Evolutionary conservation across 352 stramenopile genomes (phyloP).

Genomic region (Achlya hypogyna): DNA sequence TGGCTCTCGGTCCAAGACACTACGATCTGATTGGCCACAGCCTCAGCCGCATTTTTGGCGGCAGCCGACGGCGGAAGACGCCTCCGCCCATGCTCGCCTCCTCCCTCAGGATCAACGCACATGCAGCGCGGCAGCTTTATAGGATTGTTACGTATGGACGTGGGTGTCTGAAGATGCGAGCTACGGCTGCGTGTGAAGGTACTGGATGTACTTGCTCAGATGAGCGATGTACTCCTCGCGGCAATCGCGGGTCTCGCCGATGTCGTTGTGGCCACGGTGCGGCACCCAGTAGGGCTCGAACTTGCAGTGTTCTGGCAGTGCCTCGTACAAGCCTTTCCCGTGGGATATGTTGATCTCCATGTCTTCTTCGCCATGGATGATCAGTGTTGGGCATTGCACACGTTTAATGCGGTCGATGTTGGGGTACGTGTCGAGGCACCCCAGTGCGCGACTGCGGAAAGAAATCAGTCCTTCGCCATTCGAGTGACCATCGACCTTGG

Average conservation of each 20-base stretch:
- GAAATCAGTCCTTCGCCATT: neutral
- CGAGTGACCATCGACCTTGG: neutral
- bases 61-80: too few species aligned
- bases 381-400: slow-evolving; percentile 18
- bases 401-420: slow-evolving; percentile 23
- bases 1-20: too few species aligned
- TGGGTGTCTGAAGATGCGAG: neutral
- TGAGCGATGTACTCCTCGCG: slow-evolving; percentile 17
- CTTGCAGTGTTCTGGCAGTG: slow-evolving; percentile 6
- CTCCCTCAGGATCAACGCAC: too few species aligned
- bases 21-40: too few species aligned
- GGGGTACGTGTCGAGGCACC: slow-evolving; percentile 25
- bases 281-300: slow-evolving; percentile 21
- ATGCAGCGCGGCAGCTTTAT: too few species aligned
- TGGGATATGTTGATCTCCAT: slow-evolving; percentile 21
- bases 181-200: neutral
- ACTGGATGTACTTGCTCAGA: slow-evolving; percentile 16
- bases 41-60: too few species aligned
- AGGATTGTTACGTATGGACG: too few species aligned
- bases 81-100: too few species aligned
- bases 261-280: slow-evolving; percentile 24
- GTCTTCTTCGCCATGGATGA: slow-evolving; percentile 25
- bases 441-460: slow-evolving; percentile 13
- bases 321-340: slow-evolving; percentile 16
- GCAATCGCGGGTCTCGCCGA: slow-evolving; percentile 19